These are phyloP conservation scores for Aspergillus texensis DNA, from an alignment of 2,329 filamentous ascomycete species.

Conservation along the genomic window DNA sequence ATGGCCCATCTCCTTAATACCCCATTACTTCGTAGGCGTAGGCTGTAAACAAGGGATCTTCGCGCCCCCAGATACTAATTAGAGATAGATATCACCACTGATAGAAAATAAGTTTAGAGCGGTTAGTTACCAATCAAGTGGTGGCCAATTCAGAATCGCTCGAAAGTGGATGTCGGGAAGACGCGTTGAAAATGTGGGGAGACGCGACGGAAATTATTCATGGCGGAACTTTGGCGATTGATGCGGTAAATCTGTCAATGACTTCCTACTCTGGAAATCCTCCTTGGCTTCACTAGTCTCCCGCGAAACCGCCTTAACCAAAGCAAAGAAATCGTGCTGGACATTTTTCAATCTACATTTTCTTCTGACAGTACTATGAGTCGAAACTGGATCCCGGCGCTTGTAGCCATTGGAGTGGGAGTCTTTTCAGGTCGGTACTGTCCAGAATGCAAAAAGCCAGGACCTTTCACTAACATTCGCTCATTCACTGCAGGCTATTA, in stretches of 20 bases:
- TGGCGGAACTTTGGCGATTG: conserved; percentile 28
- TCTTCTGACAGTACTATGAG: conserved; percentile 1
- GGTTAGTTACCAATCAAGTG: neutral
- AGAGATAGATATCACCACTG: neutral
- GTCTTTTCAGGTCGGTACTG: conserved; percentile 39
- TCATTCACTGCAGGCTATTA: conserved; percentile 40
- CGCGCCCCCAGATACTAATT: neutral
- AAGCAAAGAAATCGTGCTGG: neutral
- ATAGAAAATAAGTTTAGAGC: neutral
- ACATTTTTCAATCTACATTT: neutral
- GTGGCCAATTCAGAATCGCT: neutral
- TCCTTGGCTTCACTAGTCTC: neutral
- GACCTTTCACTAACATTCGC: conserved; percentile 12
- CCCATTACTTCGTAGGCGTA: conserved; percentile 23
- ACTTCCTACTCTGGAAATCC: neutral
- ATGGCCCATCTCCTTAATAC: conserved; percentile 40
- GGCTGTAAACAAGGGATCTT: neutral
- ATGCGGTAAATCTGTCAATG: neutral
- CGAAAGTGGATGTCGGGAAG: conserved; percentile 6
- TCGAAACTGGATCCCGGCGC: conserved; percentile 14
- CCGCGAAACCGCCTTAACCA: neutral
- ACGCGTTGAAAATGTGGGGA: conserved; percentile 32
- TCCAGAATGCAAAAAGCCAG: neutral
- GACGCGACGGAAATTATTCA: conserved; percentile 26
- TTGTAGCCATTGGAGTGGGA: conserved; percentile 14